phyloP scores from a whole-genome alignment of 2,329 filamentous ascomycete species.

The Xylaria sp. region DNA sequence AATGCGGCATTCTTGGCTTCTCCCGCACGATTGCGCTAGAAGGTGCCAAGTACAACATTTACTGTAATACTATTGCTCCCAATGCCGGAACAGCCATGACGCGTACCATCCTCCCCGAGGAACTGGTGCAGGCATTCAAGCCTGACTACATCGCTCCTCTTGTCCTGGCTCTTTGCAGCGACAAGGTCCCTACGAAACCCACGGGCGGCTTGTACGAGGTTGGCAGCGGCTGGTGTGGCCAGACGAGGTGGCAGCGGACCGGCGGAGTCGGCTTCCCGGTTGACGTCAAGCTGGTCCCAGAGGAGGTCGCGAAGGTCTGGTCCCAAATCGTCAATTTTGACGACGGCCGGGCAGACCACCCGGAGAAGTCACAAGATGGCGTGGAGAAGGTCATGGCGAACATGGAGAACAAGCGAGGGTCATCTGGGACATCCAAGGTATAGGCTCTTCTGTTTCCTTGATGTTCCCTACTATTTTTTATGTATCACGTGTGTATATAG shows the following conservation, averaged over 20 bases:
- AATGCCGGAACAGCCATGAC: slow-evolving; percentile 98
- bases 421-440: slow-evolving; percentile 59
- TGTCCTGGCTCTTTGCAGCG: slow-evolving; percentile 80
- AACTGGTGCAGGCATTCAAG: slow-evolving; percentile 98
- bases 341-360: slow-evolving; percentile 83
- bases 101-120: slow-evolving; percentile 88
- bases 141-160: slow-evolving; percentile 96
- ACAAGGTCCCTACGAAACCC: slow-evolving; percentile 80
- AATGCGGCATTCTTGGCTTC: slow-evolving; percentile 92
- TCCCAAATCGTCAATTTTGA: slow-evolving; percentile 83
- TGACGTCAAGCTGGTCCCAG: slow-evolving; percentile 79
- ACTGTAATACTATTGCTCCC: slow-evolving; percentile 95
- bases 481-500: slow-evolving; percentile 31
- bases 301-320: slow-evolving; percentile 78
- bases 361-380: slow-evolving; percentile 75
- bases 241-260: slow-evolving; percentile 92
- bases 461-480: slow-evolving; percentile 23
- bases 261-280: slow-evolving; percentile 91
- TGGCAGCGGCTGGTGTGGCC: slow-evolving; percentile 89
- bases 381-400: slow-evolving; percentile 79
- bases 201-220: slow-evolving; percentile 93
- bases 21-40: slow-evolving; percentile 91
- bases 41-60: slow-evolving; percentile 96
- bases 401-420: slow-evolving; percentile 72
- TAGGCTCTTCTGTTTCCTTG: slow-evolving; percentile 44